Evolutionary conservation across 176 grass and related monocot species (phyloP).

Genomic region (Avena insularis): DNA sequence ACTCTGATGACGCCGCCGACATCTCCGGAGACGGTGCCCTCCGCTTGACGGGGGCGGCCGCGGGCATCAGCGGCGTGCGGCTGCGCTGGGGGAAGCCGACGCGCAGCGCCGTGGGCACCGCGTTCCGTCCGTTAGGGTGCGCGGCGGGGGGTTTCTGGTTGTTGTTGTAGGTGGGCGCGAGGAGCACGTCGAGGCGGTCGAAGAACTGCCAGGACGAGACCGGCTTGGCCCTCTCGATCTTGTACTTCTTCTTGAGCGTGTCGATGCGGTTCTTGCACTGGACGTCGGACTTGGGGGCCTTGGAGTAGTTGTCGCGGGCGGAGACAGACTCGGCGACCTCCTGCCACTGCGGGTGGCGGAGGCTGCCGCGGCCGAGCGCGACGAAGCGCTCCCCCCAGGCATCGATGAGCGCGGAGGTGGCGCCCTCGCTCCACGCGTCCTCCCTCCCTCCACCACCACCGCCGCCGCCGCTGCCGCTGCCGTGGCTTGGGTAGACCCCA

Average conservation of each 20-base stretch:
- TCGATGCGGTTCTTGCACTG: constrained; percentile 99
- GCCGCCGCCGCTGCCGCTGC: constrained; percentile 50
- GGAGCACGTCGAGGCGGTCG: constrained; percentile 70
- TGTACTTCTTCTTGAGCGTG: constrained; percentile 99
- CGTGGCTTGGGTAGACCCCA: constrained; percentile 29
- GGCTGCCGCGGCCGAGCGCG: constrained; percentile 89
- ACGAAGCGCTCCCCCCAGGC: constrained; percentile 95
- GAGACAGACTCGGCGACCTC: constrained; percentile 95
- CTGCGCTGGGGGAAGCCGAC: constrained; percentile 70
- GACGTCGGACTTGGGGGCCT: constrained; percentile 72
- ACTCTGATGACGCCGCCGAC: constrained; percentile 55
- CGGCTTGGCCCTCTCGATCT: constrained; percentile 81
- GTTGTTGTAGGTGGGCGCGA: constrained; percentile 65
- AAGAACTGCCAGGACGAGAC: constrained; percentile 87
- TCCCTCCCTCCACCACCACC: constrained; percentile 50
- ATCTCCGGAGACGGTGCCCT: constrained; percentile 47
- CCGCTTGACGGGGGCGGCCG: constrained; percentile 18
- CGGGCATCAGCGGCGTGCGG: constrained; percentile 49
- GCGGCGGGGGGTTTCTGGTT: constrained; percentile 31
- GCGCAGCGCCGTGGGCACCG: constrained; percentile 48
- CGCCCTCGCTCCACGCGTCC: constrained; percentile 97
- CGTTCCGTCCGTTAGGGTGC: constrained; percentile 41
- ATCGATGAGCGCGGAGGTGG: constrained; percentile 87
- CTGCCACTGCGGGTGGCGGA: constrained; percentile 97
- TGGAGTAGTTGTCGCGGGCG: constrained; percentile 83